A percentile compares a stretch with the other conserved stretches of the same genome.
These are phyloP conservation scores for Azolla pinnata DNA, from an alignment of 75 land plant species.

Conservation along the genomic window DNA sequence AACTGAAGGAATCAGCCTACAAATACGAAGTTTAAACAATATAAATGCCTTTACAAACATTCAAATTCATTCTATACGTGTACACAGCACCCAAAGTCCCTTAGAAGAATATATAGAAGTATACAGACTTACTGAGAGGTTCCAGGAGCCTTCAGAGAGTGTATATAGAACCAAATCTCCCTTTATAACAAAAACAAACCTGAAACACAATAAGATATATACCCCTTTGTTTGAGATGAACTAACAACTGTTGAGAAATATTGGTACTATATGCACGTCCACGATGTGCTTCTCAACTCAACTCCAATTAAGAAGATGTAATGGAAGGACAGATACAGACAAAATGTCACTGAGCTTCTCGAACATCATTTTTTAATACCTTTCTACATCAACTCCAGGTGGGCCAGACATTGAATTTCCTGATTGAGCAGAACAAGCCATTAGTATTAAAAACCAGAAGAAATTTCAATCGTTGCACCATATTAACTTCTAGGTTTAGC, in stretches of 20 bases:
- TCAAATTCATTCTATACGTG: not conserved
- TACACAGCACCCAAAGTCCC: not conserved
- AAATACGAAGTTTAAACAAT: constrained; percentile 10
- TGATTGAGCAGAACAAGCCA: not conserved
- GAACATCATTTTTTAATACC: too few species aligned
- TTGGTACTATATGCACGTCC: too few species aligned
- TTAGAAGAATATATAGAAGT: not conserved
- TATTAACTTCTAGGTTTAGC: too few species aligned
- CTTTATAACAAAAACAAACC: constrained; percentile 72
- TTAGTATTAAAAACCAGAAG: too few species aligned
- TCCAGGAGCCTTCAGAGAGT: constrained; percentile 23
- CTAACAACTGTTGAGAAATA: too few species aligned
- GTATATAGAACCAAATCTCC: constrained; percentile 38
- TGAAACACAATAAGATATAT: constrained; percentile 15
- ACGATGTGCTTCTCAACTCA: too few species aligned
- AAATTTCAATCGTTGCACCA: too few species aligned
- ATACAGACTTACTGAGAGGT: constrained; percentile 23
- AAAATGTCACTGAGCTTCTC: too few species aligned
- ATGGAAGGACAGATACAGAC: too few species aligned
- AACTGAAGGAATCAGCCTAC: constrained; percentile 85
- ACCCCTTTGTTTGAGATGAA: too few species aligned
- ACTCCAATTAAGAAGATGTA: too few species aligned
- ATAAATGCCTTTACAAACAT: not conserved
- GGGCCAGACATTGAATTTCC: constrained; percentile 33
- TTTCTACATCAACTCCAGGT: constrained; percentile 51